Evolutionary conservation across 768 basidiomycete species (phyloP).

Genomic region (Hygrophoropsis aurantiaca): DNA sequence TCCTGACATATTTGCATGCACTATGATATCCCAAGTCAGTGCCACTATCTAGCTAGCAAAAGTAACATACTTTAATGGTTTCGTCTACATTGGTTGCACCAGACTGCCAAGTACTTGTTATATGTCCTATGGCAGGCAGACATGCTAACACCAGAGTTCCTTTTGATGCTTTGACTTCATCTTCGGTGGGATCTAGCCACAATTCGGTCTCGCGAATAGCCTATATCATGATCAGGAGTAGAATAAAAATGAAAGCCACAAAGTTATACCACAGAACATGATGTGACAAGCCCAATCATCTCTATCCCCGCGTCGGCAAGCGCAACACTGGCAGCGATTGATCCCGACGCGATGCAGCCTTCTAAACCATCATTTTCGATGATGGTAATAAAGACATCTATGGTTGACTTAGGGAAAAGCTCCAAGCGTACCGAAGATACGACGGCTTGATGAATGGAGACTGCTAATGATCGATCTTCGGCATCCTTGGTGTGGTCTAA

Average conservation of each 20-base stretch:
- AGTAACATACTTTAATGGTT: conserved; percentile 51
- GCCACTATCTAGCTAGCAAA: not conserved
- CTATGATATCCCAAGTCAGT: conserved; percentile 35
- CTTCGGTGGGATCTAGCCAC: conserved; percentile 80
- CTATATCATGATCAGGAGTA: conserved; percentile 34
- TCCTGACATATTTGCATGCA: conserved; percentile 70
- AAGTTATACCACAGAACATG: conserved; percentile 72
- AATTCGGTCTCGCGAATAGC: conserved; percentile 55
- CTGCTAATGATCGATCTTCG: conserved; percentile 84
- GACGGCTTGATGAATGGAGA: conserved; percentile 84
- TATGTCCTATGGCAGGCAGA: conserved; percentile 82
- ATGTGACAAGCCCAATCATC: conserved; percentile 82
- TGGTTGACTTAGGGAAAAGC: conserved; percentile 88
- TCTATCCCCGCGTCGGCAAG: conserved; percentile 93
- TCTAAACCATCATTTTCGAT: conserved; percentile 94
- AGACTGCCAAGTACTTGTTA: conserved; percentile 87
- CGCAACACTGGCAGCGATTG: conserved; percentile 86
- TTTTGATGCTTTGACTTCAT: conserved; percentile 56
- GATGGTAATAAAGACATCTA: conserved; percentile 88
- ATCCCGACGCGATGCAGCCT: conserved; percentile 81
- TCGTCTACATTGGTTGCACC: conserved; percentile 61
- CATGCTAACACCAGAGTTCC: conserved; percentile 79
- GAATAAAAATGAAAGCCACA: not conserved
- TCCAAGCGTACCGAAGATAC: conserved; percentile 83
- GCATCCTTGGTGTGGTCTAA: conserved; percentile 66